phyloP scores from a whole-genome alignment of 805 yeast genomes.

The Yamadazyma tumulicola region DNA sequence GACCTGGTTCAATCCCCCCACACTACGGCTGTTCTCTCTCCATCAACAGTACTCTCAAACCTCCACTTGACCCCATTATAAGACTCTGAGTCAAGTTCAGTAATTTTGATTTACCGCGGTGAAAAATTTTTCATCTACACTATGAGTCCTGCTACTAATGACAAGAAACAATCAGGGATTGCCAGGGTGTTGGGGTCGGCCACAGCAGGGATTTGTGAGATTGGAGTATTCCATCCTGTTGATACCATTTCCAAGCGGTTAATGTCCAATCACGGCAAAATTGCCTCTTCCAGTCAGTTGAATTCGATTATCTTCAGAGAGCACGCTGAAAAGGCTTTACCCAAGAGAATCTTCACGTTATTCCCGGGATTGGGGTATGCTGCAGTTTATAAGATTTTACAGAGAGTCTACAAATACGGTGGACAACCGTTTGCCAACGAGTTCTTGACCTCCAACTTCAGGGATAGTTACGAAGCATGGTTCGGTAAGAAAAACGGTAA shows the following conservation, averaged over 20 bases:
- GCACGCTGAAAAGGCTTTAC: slow-evolving; percentile 67
- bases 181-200: slow-evolving; percentile 98
- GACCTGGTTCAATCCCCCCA: too few species aligned
- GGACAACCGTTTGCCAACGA: slow-evolving; percentile 99
- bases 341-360: slow-evolving; percentile 70
- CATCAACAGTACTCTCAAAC: too few species aligned
- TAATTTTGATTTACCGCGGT: slow-evolving; percentile 10
- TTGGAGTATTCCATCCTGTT: slow-evolving; percentile 96
- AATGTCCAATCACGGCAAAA: slow-evolving; percentile 75
- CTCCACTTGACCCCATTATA: too few species aligned
- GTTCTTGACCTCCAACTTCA: slow-evolving; percentile 73
- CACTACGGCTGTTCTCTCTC: too few species aligned
- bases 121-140: slow-evolving; percentile 4
- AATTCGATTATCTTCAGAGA: slow-evolving; percentile 86
- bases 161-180: slow-evolving; percentile 81
- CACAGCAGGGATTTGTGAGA: slow-evolving; percentile 94
- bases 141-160: slow-evolving; percentile 39
- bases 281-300: slow-evolving; percentile 60
- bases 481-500: slow-evolving; percentile 96
- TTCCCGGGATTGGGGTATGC: slow-evolving; percentile 99
- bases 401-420: slow-evolving; percentile 97
- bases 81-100: not conserved
- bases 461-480: slow-evolving; percentile 60
- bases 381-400: slow-evolving; percentile 92
- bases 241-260: slow-evolving; percentile 96